Evolutionary conservation across 768 basidiomycete species (phyloP).

Genomic region (Suillus bovinus): DNA sequence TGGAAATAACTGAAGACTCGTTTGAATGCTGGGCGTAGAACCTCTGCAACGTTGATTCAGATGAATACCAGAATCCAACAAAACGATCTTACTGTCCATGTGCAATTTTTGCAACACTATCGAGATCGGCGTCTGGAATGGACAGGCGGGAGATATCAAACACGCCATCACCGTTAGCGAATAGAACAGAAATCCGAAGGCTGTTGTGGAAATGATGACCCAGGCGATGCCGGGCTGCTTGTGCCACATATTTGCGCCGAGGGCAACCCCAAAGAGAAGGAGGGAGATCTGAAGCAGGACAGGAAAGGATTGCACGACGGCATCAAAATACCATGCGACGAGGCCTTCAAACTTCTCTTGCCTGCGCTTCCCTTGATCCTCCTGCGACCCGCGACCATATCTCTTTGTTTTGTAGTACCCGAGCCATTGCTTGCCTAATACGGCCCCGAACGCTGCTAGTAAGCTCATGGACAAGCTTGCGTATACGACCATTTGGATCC

Average conservation of each 20-base stretch:
- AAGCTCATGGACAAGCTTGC: too few relatives aligned
- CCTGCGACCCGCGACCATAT: slow-evolving; percentile 8
- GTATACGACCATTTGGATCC: too few relatives aligned
- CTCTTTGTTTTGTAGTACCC: not conserved
- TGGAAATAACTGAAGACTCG: not conserved
- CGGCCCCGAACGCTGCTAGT: slow-evolving; percentile 5
- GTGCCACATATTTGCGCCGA: slow-evolving; percentile 6
- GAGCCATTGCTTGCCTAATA: slow-evolving; percentile 19
- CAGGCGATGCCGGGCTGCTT: not conserved
- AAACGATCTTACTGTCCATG: not conserved
- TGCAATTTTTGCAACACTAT: not conserved
- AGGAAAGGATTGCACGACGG: slow-evolving; percentile 10
- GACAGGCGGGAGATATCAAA: not conserved
- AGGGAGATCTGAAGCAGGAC: slow-evolving; percentile 14
- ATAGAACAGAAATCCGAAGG: slow-evolving; percentile 4
- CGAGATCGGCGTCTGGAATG: slow-evolving; percentile 10
- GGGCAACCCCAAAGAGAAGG: slow-evolving; percentile 14
- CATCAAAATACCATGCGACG: slow-evolving; percentile 12
- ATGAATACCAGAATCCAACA: not conserved
- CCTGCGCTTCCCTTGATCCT: slow-evolving; percentile 6
- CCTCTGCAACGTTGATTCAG: not conserved
- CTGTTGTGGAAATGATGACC: not conserved
- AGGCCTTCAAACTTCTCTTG: slow-evolving; percentile 14
- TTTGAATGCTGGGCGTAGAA: not conserved
- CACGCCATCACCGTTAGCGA: not conserved